Evolutionary conservation across 2,329 filamentous ascomycete species (phyloP), one percentile per base, ranked within the genome.

Genomic region (Decorospora gaudefroyi): DNA sequence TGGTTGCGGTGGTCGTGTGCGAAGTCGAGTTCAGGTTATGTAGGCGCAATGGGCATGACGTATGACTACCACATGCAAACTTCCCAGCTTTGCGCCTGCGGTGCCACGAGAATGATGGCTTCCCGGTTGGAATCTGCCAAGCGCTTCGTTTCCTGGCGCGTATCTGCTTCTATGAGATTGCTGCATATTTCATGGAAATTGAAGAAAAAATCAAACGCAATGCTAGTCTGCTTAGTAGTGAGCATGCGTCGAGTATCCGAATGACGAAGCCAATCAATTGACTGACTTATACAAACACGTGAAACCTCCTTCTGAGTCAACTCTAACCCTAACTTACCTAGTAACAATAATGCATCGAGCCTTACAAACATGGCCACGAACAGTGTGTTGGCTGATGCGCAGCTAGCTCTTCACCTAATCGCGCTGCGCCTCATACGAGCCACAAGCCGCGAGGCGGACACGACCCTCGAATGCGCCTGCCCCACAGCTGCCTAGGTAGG

Each of bases 361-460:
- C 50, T 44, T 41, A 39, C 43, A 42, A 17, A 42, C 27, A 38
- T 19, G 40, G 46, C 38, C n/a, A 40, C 21, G 22, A 17, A 37
- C 23, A 29, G 28, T 30, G 46, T 28, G 18, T 31, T 41, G 29
- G 40, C n/a, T n/a, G 30, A 25, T 22, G 34, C 10, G 32, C 28
- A 35, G 41, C 46, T 38, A 43, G 32, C 17, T 42, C 28, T 32
- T 29, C 38, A 19, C 22, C 49, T 47, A 56, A 55, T 46, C 35
- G 42, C 40, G 50, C 59, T 54, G 55, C 51, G 52, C 51, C 55
- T 52, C 55, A 42, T 41, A 35, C 26, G 33, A 53, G 52, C 51
- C 52, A 46, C 56, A 50, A 30, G 53, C 53, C 53, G 51, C 57
- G 49, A 55, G 54, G 59, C 57, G 52, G 53, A 59, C 51, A 53